These are phyloP conservation scores for Tricholomella constricta DNA, from an alignment of 768 basidiomycete genomes.

Conservation along the genomic window DNA sequence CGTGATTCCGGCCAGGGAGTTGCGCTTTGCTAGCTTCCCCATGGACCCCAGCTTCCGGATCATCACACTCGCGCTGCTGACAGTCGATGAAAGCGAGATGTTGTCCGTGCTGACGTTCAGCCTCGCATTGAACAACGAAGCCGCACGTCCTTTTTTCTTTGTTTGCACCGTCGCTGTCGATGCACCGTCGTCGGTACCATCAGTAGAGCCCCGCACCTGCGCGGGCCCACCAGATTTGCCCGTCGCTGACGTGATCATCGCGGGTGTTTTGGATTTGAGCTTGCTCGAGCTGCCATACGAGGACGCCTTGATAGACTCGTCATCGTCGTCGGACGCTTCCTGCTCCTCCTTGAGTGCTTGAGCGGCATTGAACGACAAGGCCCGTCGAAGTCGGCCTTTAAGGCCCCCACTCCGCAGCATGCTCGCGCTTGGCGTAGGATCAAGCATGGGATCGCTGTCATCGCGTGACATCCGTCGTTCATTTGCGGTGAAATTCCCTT, in stretches of 20 bases:
- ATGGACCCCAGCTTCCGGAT: constrained; percentile 93
- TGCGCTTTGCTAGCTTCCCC: constrained; percentile 85
- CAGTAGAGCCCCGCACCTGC: constrained; percentile 26
- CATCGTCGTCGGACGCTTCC: constrained; percentile 36
- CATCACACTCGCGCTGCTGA: constrained; percentile 94
- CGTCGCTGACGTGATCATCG: constrained; percentile 29
- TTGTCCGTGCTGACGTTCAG: constrained; percentile 91
- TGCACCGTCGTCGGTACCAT: constrained; percentile 40
- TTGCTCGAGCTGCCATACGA: constrained; percentile 30
- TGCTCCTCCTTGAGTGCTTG: constrained; percentile 61
- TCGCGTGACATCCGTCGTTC: constrained; percentile 80
- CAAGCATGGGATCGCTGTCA: constrained; percentile 68
- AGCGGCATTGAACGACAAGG: constrained; percentile 64
- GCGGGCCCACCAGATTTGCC: constrained; percentile 20
- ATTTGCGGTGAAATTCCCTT: constrained; percentile 59
- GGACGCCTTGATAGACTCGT: constrained; percentile 41
- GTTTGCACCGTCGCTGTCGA: constrained; percentile 48
- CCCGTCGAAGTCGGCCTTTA: constrained; percentile 76
- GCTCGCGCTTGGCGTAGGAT: constrained; percentile 36
- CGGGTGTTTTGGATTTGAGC: constrained; percentile 35
- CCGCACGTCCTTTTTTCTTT: constrained; percentile 74
- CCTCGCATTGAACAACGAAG: constrained; percentile 84
- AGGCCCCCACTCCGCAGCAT: constrained; percentile 66
- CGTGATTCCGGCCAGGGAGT: constrained; percentile 89
- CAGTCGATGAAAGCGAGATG: constrained; percentile 93